Base-by-base conservation (phyloP, 345 rosid genomes). In the Bruguiera parviflora region DNA sequence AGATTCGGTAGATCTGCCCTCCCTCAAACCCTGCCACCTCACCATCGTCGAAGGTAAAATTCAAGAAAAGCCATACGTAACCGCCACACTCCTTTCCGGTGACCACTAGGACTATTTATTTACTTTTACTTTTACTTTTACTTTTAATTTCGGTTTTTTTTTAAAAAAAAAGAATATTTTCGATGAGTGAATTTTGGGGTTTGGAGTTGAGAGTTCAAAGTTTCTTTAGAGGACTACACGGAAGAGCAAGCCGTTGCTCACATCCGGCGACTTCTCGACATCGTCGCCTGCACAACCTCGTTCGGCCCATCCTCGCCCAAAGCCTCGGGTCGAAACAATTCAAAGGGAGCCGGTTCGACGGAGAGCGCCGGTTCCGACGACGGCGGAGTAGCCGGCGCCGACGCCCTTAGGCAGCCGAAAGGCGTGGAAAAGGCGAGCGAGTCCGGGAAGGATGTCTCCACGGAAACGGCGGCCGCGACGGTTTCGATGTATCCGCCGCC, bases 11-110 rank as follows among this genome's bases (percentile, higher is more conserved):
- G 99, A 95, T 79, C 85, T 92, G 78, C 67, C 78, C 69, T 82
- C 90, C 8, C 96, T 95, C 60, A 95, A 95, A 69, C 99, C 97
- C 4, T 92, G 89, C 87, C 91, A 89, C 78, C 89, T 95, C 73
- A 82, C 88, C 70, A 73, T 95, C 49, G 43, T 70, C 1, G 85
- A 88, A 87, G 97, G 98, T 89, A 61, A 20, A 39, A 3, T 28
- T 53, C 43, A 20, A 7, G 29, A 21, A 27, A 15, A 43, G 72
- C 80, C 37, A 63, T 49, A 1, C 53, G n/a, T 11, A 65, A 16
- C 20, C 3, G 18, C 6, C 60, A 59, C 53, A 8, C 13, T 37
- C 2, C 24, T 6, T n/a, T 24, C 6, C 47, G 43, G 35, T 6
- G 18, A 55, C 22, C 3, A 10, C 0, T 1, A 10, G 20, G 52